Conservation (phyloP, 345 rosid genomes). For the Arabidopsis suecica region DNA sequence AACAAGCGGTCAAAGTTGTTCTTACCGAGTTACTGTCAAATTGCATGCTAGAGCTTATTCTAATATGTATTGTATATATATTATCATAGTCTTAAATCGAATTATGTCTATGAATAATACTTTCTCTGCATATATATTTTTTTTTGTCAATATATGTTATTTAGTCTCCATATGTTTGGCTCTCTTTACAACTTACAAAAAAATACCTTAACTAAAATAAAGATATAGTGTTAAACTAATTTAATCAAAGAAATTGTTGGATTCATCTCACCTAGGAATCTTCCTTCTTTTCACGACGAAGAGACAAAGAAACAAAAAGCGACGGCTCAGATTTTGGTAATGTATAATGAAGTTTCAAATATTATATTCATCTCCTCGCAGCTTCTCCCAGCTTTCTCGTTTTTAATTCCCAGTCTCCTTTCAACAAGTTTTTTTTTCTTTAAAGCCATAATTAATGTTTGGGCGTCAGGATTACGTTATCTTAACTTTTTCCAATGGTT, state of each 20-base stretch:
- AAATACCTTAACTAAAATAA: neutral
- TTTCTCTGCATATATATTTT: neutral
- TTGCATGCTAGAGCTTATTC: too few relatives aligned
- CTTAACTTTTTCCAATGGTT: constrained; percentile 3
- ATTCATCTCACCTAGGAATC: constrained; percentile 34
- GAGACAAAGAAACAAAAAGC: constrained; percentile 47
- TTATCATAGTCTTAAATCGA: neutral
- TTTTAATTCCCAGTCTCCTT: constrained; percentile 26
- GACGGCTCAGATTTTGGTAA: constrained; percentile 50
- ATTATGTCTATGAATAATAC: too few relatives aligned
- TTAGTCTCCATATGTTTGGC: neutral
- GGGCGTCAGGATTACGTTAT: constrained; percentile 28
- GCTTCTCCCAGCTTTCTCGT: constrained; percentile 38
- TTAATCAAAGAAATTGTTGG: constrained; percentile 23
- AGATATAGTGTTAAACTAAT: neutral
- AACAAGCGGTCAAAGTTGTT: constrained; percentile 24
- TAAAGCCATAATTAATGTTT: neutral
- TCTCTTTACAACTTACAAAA: neutral
- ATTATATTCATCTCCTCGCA: constrained; percentile 17
- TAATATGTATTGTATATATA: neutral
- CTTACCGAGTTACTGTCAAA: constrained; percentile 24
- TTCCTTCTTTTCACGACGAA: constrained; percentile 46
- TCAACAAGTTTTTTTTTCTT: neutral
- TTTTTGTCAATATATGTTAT: neutral
- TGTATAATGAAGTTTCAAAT: constrained; percentile 28